phyloP scores from a whole-genome alignment of 1,139 yeast genomes.

The Dujonia santamariae region DNA sequence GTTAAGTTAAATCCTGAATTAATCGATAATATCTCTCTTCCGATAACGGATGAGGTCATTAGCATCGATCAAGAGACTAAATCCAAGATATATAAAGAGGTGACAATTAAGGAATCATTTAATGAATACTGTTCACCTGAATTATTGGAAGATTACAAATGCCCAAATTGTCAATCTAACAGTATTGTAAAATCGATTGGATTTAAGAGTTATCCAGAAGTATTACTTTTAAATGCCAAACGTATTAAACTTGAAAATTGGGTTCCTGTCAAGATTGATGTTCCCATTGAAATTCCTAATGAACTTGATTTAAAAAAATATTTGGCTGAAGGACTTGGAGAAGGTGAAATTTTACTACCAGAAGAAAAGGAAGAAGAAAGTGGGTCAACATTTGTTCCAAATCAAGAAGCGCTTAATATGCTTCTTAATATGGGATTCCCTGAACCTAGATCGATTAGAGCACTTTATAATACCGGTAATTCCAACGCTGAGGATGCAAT shows the following conservation, averaged over 20 bases:
- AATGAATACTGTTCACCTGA: slow-evolving; percentile 48
- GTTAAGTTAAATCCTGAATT: slow-evolving; percentile 58
- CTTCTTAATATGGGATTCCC: slow-evolving; percentile 88
- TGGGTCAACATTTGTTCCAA: slow-evolving; percentile 45
- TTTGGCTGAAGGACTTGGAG: slow-evolving; percentile 27
- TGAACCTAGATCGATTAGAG: slow-evolving; percentile 60
- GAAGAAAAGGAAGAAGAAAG: slow-evolving; percentile 22
- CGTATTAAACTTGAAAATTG: slow-evolving; percentile 83
- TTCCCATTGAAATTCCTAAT: slow-evolving; percentile 63
- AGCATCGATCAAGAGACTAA: slow-evolving; percentile 39
- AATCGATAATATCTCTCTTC: slow-evolving; percentile 69
- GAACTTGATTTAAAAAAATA: slow-evolving; percentile 27
- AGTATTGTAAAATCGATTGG: slow-evolving; percentile 42
- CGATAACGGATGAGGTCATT: slow-evolving; percentile 44
- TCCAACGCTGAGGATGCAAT: slow-evolving; percentile 70
- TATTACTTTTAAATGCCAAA: slow-evolving; percentile 70
- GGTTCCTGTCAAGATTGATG: slow-evolving; percentile 83
- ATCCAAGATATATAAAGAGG: slow-evolving; percentile 44
- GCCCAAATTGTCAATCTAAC: slow-evolving; percentile 53
- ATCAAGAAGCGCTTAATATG: slow-evolving; percentile 50
- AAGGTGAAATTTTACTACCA: slow-evolving; percentile 42
- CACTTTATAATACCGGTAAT: slow-evolving; percentile 72
- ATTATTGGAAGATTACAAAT: slow-evolving; percentile 58
- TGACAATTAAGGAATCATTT: slow-evolving; percentile 53
- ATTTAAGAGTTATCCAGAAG: slow-evolving; percentile 65